Conservation (phyloP, 768 basidiomycete genomes). For the Grammothele lineata region DNA sequence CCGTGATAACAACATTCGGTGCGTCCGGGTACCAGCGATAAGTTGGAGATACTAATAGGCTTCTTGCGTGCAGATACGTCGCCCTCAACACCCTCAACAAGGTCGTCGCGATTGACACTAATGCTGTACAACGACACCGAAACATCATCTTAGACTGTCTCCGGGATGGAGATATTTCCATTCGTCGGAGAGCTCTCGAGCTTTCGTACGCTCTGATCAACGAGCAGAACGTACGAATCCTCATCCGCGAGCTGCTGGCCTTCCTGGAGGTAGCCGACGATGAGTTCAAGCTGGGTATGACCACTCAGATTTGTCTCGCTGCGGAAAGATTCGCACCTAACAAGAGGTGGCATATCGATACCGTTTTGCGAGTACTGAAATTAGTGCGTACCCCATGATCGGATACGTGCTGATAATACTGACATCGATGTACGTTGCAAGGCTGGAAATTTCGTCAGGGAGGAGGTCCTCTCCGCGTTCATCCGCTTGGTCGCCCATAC, state of each 20-base stretch:
- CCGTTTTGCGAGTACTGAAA: slow-evolving; percentile 87
- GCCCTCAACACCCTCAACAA: slow-evolving; percentile 98
- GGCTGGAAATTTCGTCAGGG: slow-evolving; percentile 98
- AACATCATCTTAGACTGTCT: slow-evolving; percentile 99
- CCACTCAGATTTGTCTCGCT: slow-evolving; percentile 93
- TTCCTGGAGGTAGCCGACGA: slow-evolving; percentile 99
- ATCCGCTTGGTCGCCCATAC: slow-evolving; percentile 96
- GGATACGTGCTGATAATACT: background rate
- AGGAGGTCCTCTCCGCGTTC: slow-evolving; percentile 93
- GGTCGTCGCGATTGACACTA: slow-evolving; percentile 96
- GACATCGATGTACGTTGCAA: slow-evolving; percentile 31
- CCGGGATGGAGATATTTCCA: slow-evolving; percentile 98
- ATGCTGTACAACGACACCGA: slow-evolving; percentile 95
- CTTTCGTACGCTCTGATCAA: slow-evolving; percentile 96
- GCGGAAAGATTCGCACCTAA: slow-evolving; percentile 97
- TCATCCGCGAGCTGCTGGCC: slow-evolving; percentile 88
- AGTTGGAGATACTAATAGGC: no score
- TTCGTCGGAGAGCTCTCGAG: slow-evolving; percentile 93
- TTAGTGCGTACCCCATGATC: slow-evolving; percentile 49
- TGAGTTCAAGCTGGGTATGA: slow-evolving; percentile 97
- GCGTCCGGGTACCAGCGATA: slow-evolving; percentile 28
- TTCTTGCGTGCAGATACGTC: slow-evolving; percentile 74
- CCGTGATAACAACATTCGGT: slow-evolving; percentile 98
- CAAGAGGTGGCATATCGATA: slow-evolving; percentile 99
- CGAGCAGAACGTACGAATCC: slow-evolving; percentile 87